These are phyloP conservation scores for Ganoderma boninense DNA, from an alignment of 1,284 basidiomycete genomes.

Conservation along the genomic window DNA sequence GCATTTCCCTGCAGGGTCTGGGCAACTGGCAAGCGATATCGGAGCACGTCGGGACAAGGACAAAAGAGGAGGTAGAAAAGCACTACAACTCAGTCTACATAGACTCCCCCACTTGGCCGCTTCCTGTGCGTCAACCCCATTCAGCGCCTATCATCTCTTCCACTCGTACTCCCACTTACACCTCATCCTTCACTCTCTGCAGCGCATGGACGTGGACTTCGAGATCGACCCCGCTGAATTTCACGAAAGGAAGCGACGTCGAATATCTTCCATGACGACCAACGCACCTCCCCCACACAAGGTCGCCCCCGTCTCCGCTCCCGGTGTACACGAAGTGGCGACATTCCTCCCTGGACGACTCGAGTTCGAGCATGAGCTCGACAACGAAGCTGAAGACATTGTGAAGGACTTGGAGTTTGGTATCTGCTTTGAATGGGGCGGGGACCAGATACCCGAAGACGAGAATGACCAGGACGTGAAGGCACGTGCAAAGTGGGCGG, in stretches of 20 bases:
- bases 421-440: slow-evolving; percentile 85
- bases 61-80: slow-evolving; percentile 92
- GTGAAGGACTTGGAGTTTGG: slow-evolving; percentile 98
- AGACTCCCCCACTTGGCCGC: slow-evolving; percentile 78
- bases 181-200: slow-evolving; percentile 5
- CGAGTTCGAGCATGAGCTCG: slow-evolving; percentile 97
- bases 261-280: slow-evolving; percentile 79
- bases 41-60: slow-evolving; percentile 94
- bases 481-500: slow-evolving; percentile 72
- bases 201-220: slow-evolving; percentile 78
- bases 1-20: slow-evolving; percentile 88
- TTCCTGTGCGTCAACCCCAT: slow-evolving; percentile 64
- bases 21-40: slow-evolving; percentile 99
- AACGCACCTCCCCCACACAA: slow-evolving; percentile 65
- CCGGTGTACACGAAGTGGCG: slow-evolving; percentile 93
- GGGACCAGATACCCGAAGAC: slow-evolving; percentile 83
- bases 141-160: slow-evolving; percentile 16
- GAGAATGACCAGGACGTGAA: slow-evolving; percentile 75
- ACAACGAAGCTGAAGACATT: slow-evolving; percentile 95
- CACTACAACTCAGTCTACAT: slow-evolving; percentile 92
- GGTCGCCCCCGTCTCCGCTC: slow-evolving; percentile 88
- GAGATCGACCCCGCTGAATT: slow-evolving; percentile 84
- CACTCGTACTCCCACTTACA: slow-evolving; percentile 10
- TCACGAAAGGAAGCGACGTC: slow-evolving; percentile 85
- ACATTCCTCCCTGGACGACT: slow-evolving; percentile 96